phyloP scores from a whole-genome alignment of 805 yeast genomes.

The Candida verbasci region DNA sequence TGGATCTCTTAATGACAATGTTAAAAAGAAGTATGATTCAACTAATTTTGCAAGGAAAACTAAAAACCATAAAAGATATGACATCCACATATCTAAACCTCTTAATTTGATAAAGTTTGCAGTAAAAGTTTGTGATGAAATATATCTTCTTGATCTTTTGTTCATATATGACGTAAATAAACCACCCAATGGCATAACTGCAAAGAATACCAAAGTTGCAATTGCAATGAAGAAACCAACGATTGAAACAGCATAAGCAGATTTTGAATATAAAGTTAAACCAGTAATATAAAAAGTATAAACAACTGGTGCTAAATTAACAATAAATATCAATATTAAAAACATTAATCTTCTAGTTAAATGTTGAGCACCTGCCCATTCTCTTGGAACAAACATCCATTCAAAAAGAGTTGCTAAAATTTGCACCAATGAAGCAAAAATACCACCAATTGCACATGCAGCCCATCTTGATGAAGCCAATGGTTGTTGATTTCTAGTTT shows the following conservation, averaged over 20 bases:
- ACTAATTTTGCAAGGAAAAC: constrained; percentile 85
- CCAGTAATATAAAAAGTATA: constrained; percentile 83
- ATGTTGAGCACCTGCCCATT: constrained; percentile 99
- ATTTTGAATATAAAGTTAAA: constrained; percentile 56
- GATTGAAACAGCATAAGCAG: constrained; percentile 75
- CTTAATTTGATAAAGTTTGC: constrained; percentile 77
- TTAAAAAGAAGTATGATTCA: constrained; percentile 92
- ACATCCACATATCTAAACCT: constrained; percentile 95
- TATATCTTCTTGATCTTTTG: constrained; percentile 79
- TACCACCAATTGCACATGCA: constrained; percentile 87
- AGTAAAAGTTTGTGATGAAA: constrained; percentile 93
- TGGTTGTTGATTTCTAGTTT: constrained; percentile 82
- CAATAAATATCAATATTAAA: constrained; percentile 56
- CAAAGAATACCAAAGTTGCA: constrained; percentile 77
- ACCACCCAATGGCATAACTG: constrained; percentile 96
- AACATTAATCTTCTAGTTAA: constrained; percentile 82
- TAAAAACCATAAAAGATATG: constrained; percentile 83
- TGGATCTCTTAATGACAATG: constrained; percentile 88
- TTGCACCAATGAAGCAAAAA: constrained; percentile 77
- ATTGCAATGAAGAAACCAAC: constrained; percentile 88
- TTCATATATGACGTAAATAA: constrained; percentile 89
- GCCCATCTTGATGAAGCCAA: constrained; percentile 90
- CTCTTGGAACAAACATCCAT: constrained; percentile 95
- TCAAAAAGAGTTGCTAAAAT: constrained; percentile 84
- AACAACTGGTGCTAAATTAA: constrained; percentile 82